Conservation (phyloP, 164 flowering plant species). For the Annona cherimola region DNA sequence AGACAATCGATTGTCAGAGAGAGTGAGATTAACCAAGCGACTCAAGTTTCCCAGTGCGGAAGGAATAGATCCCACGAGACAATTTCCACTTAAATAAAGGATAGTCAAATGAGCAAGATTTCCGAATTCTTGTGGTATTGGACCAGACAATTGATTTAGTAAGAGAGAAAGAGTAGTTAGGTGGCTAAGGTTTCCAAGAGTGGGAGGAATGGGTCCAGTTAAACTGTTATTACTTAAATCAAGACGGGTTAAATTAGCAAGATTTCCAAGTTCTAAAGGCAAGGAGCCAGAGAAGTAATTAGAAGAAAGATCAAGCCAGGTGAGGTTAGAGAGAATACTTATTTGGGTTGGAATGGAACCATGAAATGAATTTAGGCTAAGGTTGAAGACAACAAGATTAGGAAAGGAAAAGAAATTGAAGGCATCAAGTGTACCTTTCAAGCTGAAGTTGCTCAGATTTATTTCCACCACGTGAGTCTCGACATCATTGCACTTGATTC, state of each 20-base stretch:
- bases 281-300: constrained; percentile 20
- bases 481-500: constrained; percentile 10
- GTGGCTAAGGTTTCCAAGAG: constrained; percentile 20
- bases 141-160: constrained; percentile 17
- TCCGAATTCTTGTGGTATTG: constrained; percentile 21
- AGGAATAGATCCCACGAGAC: constrained; percentile 17
- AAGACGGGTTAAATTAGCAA: constrained; percentile 19
- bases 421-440: constrained; percentile 15
- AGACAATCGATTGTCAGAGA: background rate
- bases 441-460: constrained; percentile 2
- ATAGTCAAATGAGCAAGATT: constrained; percentile 9
- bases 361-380: constrained; percentile 14
- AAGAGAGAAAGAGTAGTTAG: constrained; percentile 19
- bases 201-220: constrained; percentile 21
- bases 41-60: constrained; percentile 15
- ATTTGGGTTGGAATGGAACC: constrained; percentile 18
- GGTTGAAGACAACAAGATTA: constrained; percentile 15
- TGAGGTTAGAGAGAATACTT: constrained; percentile 11
- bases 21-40: background rate
- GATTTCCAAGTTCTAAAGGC: constrained; percentile 18
- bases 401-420: constrained; percentile 20
- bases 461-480: constrained; percentile 3
- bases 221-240: constrained; percentile 14
- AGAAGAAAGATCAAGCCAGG: constrained; percentile 9
- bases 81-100: constrained; percentile 17